A percentile compares a stretch with the other conserved stretches of the same genome.
These are phyloP conservation scores for Toxicodendron radicans DNA, from an alignment of 345 rosid species.

Conservation along the genomic window DNA sequence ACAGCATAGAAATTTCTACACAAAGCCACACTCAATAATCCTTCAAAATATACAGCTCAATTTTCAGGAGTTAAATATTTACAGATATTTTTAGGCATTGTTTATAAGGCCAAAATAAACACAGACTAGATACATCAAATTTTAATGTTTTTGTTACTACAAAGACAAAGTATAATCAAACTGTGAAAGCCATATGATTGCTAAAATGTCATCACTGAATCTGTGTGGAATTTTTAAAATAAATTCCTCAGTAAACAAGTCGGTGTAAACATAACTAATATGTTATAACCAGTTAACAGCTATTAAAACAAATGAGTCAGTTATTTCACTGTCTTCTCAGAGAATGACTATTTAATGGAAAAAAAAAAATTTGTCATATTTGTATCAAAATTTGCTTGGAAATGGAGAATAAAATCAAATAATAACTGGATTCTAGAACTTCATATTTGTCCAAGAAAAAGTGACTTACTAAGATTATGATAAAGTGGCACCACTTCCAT, in stretches of 20 bases:
- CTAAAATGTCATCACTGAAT: neutral
- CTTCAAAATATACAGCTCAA: neutral
- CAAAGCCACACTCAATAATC: neutral
- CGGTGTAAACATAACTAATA: neutral
- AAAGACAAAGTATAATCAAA: neutral
- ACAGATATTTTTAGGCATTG: neutral
- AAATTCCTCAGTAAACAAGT: neutral
- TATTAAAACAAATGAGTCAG: neutral
- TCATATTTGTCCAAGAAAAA: neutral
- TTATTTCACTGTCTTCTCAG: neutral
- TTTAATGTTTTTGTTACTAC: neutral
- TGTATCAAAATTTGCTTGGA: neutral
- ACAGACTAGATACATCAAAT: neutral
- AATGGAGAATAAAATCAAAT: neutral
- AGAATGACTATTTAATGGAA: neutral
- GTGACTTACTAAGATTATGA: neutral
- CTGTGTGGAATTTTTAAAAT: too few relatives aligned
- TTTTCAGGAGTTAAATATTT: neutral
- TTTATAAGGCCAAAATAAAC: neutral
- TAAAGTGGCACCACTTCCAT: neutral
- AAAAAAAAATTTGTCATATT: neutral
- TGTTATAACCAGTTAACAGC: neutral
- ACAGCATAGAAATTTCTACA: neutral
- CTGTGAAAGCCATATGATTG: neutral
- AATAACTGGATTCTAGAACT: neutral